Conservation (phyloP, 768 basidiomycete genomes). For the Boletellus ananas region DNA sequence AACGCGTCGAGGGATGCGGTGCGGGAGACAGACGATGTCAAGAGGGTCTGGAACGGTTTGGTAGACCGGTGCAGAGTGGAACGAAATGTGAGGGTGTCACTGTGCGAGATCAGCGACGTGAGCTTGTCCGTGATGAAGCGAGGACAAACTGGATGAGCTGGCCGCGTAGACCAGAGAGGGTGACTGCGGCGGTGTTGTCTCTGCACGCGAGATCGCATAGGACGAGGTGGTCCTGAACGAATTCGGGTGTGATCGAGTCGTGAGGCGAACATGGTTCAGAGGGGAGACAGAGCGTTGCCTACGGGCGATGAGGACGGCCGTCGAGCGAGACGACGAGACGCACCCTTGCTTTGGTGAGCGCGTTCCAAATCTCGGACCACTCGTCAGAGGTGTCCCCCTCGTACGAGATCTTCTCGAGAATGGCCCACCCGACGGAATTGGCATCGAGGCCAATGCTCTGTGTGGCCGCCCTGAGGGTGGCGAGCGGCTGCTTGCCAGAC, state of each 20-base stretch:
- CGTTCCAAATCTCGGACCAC: constrained; percentile 68
- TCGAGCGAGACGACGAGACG: constrained; percentile 15
- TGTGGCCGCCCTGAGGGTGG: constrained; percentile 69
- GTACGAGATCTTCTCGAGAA: constrained; percentile 65
- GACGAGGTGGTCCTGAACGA: constrained; percentile 80
- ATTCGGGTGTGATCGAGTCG: constrained; percentile 62
- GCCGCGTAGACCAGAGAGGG: constrained; percentile 82
- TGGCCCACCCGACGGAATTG: constrained; percentile 68
- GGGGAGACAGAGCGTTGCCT: constrained; percentile 84
- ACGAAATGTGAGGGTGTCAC: constrained; percentile 40
- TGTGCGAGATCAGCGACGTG: constrained; percentile 29
- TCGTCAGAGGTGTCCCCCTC: constrained; percentile 50
- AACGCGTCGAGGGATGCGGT: constrained; percentile 40
- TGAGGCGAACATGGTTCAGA: constrained; percentile 50
- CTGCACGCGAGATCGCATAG: constrained; percentile 53
- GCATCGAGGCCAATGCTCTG: constrained; percentile 65
- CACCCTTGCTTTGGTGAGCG: constrained; percentile 66
- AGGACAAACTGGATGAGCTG: constrained; percentile 53
- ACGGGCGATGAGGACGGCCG: constrained; percentile 4
- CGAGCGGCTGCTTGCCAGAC: constrained; percentile 57
- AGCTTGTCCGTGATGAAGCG: constrained; percentile 25
- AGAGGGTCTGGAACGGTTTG: constrained; percentile 39
- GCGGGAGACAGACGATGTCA: constrained; percentile 32
- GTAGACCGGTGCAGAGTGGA: constrained; percentile 41
- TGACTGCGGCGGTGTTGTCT: constrained; percentile 55